Base-by-base conservation (phyloP, 768 basidiomycete genomes). In the Rossbeevera mucosa region DNA sequence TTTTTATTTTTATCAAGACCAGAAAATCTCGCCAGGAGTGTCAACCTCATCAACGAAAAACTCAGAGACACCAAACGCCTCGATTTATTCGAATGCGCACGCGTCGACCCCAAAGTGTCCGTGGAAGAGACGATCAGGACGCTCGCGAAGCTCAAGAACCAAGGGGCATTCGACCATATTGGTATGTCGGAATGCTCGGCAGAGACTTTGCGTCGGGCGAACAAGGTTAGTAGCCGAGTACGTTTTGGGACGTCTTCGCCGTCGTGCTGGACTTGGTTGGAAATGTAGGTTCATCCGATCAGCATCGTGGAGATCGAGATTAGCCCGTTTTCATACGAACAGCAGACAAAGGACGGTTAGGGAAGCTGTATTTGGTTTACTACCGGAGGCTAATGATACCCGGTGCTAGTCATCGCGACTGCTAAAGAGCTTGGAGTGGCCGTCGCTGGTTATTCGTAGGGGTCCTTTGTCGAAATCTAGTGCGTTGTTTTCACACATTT, bases 291-390 rank as follows among this genome's bases (percentile, higher is more conserved):
- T 12, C 71, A 77, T 45, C 80, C 79, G 2, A 75, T 86, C 54
- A 72, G 79, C 20, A 73, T 77, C 18, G 80, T 83, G 12, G 85
- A 88, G 63, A 83, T 87, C 44, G 86, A 89, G 60, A 67, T 84
- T 36, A 83, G 81, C 54, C 76, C 79, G 12, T 84, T 79, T 74
- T 71, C 77, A 2, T 82, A 80, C 51, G 79, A 80, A 56, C 71
- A 72, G 22, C 71, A 79, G 53, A 76, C 78, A 22, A 73, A 72
- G 60, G 72, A 74, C 24, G 74, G 72, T 71, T 38, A 43, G 47
- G 3, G 4, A 7, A n/a, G 29, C 3, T 8, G 13, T 25, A 5
- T 36, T 33, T 13, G 6, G 25, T 25, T 51, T 46, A 12, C 2
- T 8, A 31, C 7, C 22, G 7, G 11, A 18, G 5, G 21, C 29